Base-by-base conservation (phyloP, 176 grass and related monocot genomes). In the Alopecurus myosuroides region DNA sequence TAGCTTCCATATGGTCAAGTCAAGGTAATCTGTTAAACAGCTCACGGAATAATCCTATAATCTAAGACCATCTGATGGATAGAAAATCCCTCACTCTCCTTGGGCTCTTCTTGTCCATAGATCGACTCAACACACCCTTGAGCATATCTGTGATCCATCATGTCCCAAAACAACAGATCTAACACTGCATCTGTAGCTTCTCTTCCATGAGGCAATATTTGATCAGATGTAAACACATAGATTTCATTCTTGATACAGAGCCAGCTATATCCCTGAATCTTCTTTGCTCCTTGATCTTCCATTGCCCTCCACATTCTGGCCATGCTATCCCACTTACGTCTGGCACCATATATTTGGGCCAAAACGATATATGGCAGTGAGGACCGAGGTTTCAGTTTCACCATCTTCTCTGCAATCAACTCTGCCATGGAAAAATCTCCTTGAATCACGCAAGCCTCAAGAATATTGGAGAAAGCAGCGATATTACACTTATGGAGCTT, bases 261-360 rank as follows among this genome's bases (percentile, higher is more conserved):
- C 92, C 91, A 92, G 42, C 95, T 98, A 66, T 86, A 93, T 69
- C 82, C 91, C 76, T 53, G 66, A 73, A 56, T 85, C 76, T 86
- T 88, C 76, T 88, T 88, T 80, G 77, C 76, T 62, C 90, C 86
- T 80, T 83, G 88, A 76, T 92, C 81, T 85, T 91, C 76, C 93
- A 91, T 88, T 76, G 29, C 61, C 82, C 86, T 95, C 93, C 87
- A 93, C 42, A 98, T 84, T 50, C 93, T 77, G 22, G 93, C 95
- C 75, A 98, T 88, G 77, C 88, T 91, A 65, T 95, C 95, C 95
- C 95, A 98, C 77, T 87, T 95, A 66, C 91, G 86, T 84, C 83
- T 98, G 13, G 81, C 31, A 14, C 91, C 91, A 76, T 93, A 92
- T 35, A 76, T 85, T 74, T 53, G 87, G 50, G 88, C 91, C 69